Evolutionary conservation across 164 flowering plant species (phyloP), one percentile per base, ranked within the genome.

Genomic region (Berberis thunbergii): DNA sequence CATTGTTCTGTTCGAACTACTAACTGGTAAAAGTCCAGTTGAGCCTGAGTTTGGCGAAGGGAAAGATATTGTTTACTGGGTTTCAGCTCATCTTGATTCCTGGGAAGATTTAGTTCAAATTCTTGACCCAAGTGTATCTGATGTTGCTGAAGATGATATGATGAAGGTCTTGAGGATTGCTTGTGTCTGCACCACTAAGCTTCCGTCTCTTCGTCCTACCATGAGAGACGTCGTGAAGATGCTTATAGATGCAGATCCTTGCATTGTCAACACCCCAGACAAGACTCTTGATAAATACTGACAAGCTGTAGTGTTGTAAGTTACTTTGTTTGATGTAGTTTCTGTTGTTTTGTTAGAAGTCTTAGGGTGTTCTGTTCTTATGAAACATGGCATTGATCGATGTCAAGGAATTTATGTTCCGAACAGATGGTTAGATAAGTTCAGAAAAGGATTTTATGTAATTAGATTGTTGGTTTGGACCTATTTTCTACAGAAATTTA

Each of bases 151-250:
- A 66, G 86, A 84, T 43, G 84, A 77, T 74, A 87, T 89, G 96
- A 79, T 89, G 9, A 86, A 79, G 75, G 84, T 94, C 46, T 70
- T 94, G 74, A 81, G 73, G 77, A 58, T 94, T 44, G 94, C 85
- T 1, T 42, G 78, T 49, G 74, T 75, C 3, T 94, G 99, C 78
- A 91, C 92, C 1, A 62, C 76, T 8, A 91, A 85, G 82, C 93
- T 87, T 55, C 99, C 99, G 2, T 69, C 78, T 54, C 67, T 84
- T n/a, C 84, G 97, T 2, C 99, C 97, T 12, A 74, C 74, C 2
- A 94, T 91, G 96, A 78, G 89, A 66, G 90, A 86, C 4, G 91
- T 94, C 0, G 91, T 91, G 63, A 94, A 85, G 69, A 87, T 88
- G 97, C 89, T 94, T 12, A 41, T 64, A 4, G 97, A 88, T 68